Percentiles rank a stretch among this genome's conserved stretches.
Conservation (phyloP, 768 basidiomycete genomes). For the Pholiota microspora region DNA sequence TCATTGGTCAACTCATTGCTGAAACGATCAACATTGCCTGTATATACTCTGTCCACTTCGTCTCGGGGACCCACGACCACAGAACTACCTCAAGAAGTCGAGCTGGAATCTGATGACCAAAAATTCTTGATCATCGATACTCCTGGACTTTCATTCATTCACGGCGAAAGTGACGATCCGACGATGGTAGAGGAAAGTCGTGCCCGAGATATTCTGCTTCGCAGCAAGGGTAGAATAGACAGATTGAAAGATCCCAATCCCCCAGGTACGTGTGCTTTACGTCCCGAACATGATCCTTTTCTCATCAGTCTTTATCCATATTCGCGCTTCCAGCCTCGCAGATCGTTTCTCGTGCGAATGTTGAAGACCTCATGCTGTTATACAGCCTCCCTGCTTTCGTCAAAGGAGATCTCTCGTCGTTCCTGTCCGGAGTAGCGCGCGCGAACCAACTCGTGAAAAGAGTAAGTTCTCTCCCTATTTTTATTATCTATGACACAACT, state of each 20-base stretch:
- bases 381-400: constrained; percentile 83
- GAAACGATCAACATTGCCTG: constrained; percentile 45
- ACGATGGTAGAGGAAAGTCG: constrained; percentile 32
- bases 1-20: constrained; percentile 80
- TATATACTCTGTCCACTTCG: constrained; percentile 55
- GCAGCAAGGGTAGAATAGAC: constrained; percentile 81
- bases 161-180: constrained; percentile 33
- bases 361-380: constrained; percentile 86
- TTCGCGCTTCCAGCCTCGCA: constrained; percentile 48
- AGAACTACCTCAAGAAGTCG: constrained; percentile 60
- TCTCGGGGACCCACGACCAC: constrained; percentile 73
- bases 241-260: constrained; percentile 77
- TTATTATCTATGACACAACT: constrained; percentile 1
- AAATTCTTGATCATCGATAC: constrained; percentile 78
- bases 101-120: constrained; percentile 43
- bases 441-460: constrained; percentile 75
- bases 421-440: constrained; percentile 77
- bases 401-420: constrained; percentile 63
- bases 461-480: constrained; percentile 35
- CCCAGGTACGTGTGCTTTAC: constrained; percentile 49
- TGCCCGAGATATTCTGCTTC: constrained; percentile 72
- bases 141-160: constrained; percentile 71
- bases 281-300: constrained; percentile 2
- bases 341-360: constrained; percentile 64
- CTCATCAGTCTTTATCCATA: constrained; percentile 1